These are phyloP conservation scores for Ophiocordyceps unilateralis DNA, from an alignment of 2,329 filamentous ascomycete genomes.

Conservation along the genomic window DNA sequence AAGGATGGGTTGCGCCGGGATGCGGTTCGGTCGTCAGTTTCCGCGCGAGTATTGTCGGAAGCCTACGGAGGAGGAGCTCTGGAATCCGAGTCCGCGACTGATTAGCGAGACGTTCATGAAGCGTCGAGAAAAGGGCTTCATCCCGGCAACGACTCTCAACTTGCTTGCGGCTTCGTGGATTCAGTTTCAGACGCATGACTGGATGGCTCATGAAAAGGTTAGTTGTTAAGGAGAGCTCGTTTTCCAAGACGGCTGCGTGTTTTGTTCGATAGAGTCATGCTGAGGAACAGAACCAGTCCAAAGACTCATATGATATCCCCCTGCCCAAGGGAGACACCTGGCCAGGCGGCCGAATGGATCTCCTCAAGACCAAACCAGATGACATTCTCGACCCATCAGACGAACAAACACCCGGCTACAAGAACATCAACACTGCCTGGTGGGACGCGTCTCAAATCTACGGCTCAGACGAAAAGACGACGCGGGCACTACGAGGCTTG, in stretches of 20 bases:
- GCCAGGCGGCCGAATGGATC: not conserved
- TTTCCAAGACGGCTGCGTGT: no score
- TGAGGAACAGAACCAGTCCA: not conserved
- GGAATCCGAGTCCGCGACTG: not conserved
- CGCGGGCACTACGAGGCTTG: not conserved
- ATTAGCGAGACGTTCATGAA: slow-evolving; percentile 1
- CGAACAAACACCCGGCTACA: not conserved
- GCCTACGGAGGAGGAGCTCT: slow-evolving; percentile 1
- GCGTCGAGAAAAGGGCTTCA: not conserved
- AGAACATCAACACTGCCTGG: slow-evolving; percentile 1
- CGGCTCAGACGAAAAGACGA: not conserved
- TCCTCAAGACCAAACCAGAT: slow-evolving; percentile 1
- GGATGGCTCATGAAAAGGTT: slow-evolving; percentile 1
- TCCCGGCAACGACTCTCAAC: not conserved
- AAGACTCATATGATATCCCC: not conserved
- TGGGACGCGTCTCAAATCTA: slow-evolving; percentile 1
- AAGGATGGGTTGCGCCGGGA: not conserved
- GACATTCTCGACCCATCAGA: not conserved
- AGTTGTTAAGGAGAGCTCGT: no score
- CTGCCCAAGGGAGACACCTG: not conserved
- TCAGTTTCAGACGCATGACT: slow-evolving; percentile 1
- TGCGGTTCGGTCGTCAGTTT: slow-evolving; percentile 1
- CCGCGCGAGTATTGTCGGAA: not conserved
- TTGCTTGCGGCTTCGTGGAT: slow-evolving; percentile 1
- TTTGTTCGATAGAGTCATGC: no score